Conservation (phyloP, 192 early-diverging fungal species). For the Jimgerdemannia flammicorona region DNA sequence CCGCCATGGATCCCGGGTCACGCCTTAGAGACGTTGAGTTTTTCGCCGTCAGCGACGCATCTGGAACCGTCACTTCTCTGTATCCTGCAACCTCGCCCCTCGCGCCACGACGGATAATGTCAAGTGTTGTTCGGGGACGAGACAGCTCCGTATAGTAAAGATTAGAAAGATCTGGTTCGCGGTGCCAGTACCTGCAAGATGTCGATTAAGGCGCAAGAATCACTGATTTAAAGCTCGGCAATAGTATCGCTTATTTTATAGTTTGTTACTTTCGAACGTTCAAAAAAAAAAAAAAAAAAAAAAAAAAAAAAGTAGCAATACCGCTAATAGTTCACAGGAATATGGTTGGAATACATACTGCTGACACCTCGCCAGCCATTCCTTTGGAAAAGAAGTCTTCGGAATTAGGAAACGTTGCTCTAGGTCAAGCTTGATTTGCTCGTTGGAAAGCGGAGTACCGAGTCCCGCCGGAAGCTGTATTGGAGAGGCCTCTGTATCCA, state of each 20-base stretch:
- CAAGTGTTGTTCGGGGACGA: constrained; percentile 41
- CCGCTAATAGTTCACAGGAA: neutral
- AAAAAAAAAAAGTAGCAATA: neutral
- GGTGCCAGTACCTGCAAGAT: constrained; percentile 32
- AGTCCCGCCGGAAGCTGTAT: neutral
- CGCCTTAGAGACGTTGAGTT: constrained; percentile 76
- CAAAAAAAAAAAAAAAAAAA: constrained; percentile 3
- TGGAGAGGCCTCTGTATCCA: neutral
- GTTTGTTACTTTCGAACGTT: too few relatives aligned
- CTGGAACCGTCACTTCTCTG: constrained; percentile 24
- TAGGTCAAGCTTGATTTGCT: constrained; percentile 38
- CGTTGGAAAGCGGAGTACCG: neutral
- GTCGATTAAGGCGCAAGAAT: neutral
- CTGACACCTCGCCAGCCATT: constrained; percentile 55
- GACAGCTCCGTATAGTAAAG: constrained; percentile 42
- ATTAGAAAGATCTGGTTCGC: constrained; percentile 33
- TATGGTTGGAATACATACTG: constrained; percentile 25
- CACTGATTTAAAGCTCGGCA: too few relatives aligned
- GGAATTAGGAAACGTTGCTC: constrained; percentile 53
- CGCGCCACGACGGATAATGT: constrained; percentile 47
- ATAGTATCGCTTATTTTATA: too few relatives aligned
- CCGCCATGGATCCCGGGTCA: constrained; percentile 43
- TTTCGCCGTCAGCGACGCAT: constrained; percentile 34
- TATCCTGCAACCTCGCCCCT: constrained; percentile 47
- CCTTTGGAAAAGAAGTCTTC: constrained; percentile 42